phyloP scores from a whole-genome alignment of 2,329 filamentous ascomycete genomes.

The Remersonia thermophila region DNA sequence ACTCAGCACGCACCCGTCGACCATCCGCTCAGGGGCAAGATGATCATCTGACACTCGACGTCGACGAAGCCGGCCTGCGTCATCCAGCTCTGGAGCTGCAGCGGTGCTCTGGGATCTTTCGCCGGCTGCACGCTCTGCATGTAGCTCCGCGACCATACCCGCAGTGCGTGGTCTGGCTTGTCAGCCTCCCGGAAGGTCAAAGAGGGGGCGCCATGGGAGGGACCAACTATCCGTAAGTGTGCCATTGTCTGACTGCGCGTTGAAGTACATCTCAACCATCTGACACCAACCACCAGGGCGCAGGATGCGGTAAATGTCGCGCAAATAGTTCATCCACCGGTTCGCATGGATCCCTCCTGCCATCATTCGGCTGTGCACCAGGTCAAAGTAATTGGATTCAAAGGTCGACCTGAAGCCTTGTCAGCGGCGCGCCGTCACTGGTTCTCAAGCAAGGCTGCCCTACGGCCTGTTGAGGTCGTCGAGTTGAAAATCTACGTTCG shows the following conservation, averaged over 20 bases:
- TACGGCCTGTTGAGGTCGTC: slow-evolving; percentile 58
- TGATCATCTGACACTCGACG: slow-evolving; percentile 52
- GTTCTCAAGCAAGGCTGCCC: slow-evolving; percentile 13
- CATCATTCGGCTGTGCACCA: slow-evolving; percentile 69
- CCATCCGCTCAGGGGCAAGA: slow-evolving; percentile 59
- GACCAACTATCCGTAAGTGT: slow-evolving; percentile 50
- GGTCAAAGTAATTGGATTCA: slow-evolving; percentile 58
- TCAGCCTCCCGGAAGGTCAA: slow-evolving; percentile 4
- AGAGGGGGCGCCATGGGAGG: neutral
- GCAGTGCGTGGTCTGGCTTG: slow-evolving; percentile 46
- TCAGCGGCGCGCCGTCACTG: slow-evolving; percentile 4
- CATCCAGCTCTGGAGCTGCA: slow-evolving; percentile 48
- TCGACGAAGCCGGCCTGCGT: slow-evolving; percentile 53
- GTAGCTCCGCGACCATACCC: slow-evolving; percentile 55
- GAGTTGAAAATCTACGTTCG: slow-evolving; percentile 58
- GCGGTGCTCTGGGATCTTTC: slow-evolving; percentile 55
- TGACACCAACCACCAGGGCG: slow-evolving; percentile 75
- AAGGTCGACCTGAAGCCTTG: slow-evolving; percentile 47
- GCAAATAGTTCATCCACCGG: slow-evolving; percentile 65
- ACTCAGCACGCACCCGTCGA: slow-evolving; percentile 40
- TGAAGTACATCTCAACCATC: slow-evolving; percentile 77
- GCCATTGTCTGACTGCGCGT: slow-evolving; percentile 76
- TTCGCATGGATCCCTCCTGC: slow-evolving; percentile 57
- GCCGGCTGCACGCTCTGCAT: slow-evolving; percentile 46
- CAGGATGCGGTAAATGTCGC: slow-evolving; percentile 60